Conservation (phyloP, 805 yeast genomes). For the Pichia gijzeniarum region DNA sequence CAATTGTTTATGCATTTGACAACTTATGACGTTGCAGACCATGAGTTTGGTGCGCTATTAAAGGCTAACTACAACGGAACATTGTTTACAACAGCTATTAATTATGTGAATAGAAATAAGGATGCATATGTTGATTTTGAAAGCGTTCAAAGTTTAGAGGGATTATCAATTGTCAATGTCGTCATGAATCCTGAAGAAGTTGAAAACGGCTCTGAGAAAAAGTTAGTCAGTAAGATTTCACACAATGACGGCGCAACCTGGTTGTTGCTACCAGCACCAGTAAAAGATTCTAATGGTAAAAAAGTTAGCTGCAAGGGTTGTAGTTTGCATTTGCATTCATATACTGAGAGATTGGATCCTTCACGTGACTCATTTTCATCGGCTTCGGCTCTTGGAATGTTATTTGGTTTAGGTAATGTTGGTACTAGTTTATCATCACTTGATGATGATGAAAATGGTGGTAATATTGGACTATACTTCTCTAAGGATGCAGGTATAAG, state of each 20-base stretch:
- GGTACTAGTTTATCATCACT: constrained; percentile 48
- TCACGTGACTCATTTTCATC: constrained; percentile 79
- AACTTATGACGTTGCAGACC: constrained; percentile 41
- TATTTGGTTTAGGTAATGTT: constrained; percentile 92
- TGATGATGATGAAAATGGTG: constrained; percentile 35
- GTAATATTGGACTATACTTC: constrained; percentile 56
- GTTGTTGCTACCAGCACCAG: constrained; percentile 67
- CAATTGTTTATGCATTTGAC: constrained; percentile 82
- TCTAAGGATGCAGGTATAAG: constrained; percentile 87
- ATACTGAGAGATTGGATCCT: constrained; percentile 75
- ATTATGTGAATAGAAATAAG: constrained; percentile 65
- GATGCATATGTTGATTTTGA: constrained; percentile 86
- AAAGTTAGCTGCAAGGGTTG: constrained; percentile 52
- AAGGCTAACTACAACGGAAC: constrained; percentile 93
- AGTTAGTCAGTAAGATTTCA: constrained; percentile 65
- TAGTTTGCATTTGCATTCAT: constrained; percentile 82
- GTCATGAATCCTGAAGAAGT: constrained; percentile 52
- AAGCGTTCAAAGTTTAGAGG: constrained; percentile 75
- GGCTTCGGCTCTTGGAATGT: constrained; percentile 79
- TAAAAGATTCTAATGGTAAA: constrained; percentile 53
- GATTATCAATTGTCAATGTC: constrained; percentile 67
- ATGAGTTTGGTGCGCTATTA: constrained; percentile 71
- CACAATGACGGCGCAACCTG: constrained; percentile 92
- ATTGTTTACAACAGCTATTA: constrained; percentile 61
- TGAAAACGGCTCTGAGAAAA: constrained; percentile 34